Percentiles rank a stretch among this genome's conserved stretches.
Evolutionary conservation across 1,284 basidiomycete species (phyloP).

Genomic region (Golubevia pallescens): DNA sequence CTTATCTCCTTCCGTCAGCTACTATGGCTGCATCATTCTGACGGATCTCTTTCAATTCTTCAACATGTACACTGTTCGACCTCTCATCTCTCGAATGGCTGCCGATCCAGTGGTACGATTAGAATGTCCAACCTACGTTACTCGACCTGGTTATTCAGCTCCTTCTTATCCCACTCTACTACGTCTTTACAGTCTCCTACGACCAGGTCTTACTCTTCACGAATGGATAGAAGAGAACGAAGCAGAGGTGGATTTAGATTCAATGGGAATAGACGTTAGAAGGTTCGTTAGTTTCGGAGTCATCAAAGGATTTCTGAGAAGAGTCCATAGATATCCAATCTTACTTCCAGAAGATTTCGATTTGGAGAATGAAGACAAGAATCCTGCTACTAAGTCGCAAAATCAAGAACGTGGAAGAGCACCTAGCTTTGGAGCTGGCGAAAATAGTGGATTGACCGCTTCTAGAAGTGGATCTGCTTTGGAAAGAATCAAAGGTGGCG

Average conservation of each 20-base stretch:
- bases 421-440: too few relatives aligned
- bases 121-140: conserved; percentile 89
- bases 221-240: conserved; percentile 87
- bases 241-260: conserved; percentile 37
- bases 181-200: conserved; percentile 83
- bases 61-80: conserved; percentile 91
- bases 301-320: conserved; percentile 94
- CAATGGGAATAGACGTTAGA: conserved; percentile 81
- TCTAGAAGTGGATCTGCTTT: too few relatives aligned
- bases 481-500: conserved; percentile 4
- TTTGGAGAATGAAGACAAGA: too few relatives aligned
- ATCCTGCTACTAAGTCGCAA: too few relatives aligned
- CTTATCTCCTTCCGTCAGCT: conserved; percentile 68
- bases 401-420: too few relatives aligned
- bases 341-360: conserved; percentile 65
- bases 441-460: too few relatives aligned
- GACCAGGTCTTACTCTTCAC: conserved; percentile 80
- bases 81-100: conserved; percentile 81
- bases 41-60: conserved; percentile 92
- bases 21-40: conserved; percentile 94
- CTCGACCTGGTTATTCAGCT: conserved; percentile 71
- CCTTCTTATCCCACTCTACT: conserved; percentile 70
- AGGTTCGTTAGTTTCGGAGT: conserved; percentile 97
- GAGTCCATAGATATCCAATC: conserved; percentile 91
- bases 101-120: conserved; percentile 79